phyloP scores from a whole-genome alignment of 805 yeast genomes.

The Kodamaea lidongshanica region DNA sequence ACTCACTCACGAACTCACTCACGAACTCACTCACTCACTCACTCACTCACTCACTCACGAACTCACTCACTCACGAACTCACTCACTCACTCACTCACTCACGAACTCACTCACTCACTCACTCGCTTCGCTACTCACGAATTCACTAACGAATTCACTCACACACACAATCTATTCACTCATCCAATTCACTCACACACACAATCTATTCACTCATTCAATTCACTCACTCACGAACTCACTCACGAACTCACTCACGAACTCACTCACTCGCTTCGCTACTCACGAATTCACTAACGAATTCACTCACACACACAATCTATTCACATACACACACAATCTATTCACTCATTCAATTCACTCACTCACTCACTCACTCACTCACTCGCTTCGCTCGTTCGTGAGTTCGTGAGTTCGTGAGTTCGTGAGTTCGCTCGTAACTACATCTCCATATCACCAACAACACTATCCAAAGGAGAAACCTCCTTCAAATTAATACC shows the following conservation, averaged over 20 bases:
- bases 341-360: no score
- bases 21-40: conserved; percentile 1
- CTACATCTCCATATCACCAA: no score
- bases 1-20: conserved; percentile 1
- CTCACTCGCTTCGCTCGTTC: conserved; percentile 1
- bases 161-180: not conserved
- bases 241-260: conserved; percentile 1
- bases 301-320: not conserved
- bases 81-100: conserved; percentile 1
- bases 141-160: not conserved
- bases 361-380: not conserved
- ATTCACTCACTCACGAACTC: no score
- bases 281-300: not conserved
- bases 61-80: not conserved
- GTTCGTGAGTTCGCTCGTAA: no score
- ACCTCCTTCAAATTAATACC: conserved; percentile 59
- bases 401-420: no score
- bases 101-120: conserved; percentile 1
- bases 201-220: not conserved
- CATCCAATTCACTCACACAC: not conserved
- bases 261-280: conserved; percentile 1
- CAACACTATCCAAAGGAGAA: conserved; percentile 7
- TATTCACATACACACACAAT: conserved; percentile 6
- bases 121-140: no score
- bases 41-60: not conserved